Percentiles rank a stretch among this genome's conserved stretches.
These are phyloP conservation scores for Piper longum DNA, from an alignment of 164 flowering plant species.

Conservation along the genomic window DNA sequence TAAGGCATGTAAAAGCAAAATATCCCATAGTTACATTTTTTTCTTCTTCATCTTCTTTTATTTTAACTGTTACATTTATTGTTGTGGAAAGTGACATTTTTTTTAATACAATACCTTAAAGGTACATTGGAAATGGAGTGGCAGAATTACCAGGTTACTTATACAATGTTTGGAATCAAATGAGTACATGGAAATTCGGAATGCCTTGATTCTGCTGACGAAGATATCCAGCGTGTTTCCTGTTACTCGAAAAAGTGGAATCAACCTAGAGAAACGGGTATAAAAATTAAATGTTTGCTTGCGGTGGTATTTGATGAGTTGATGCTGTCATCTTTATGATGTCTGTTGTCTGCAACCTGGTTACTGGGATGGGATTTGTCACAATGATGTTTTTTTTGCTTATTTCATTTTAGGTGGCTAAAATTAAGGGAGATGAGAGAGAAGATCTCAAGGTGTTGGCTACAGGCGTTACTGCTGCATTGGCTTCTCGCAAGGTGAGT, in stretches of 20 bases:
- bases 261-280: slow-evolving; percentile 96
- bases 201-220: slow-evolving; percentile 82
- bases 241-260: slow-evolving; percentile 87
- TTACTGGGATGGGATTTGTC: not conserved
- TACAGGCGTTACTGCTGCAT: slow-evolving; percentile 94
- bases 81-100: no score
- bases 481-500: slow-evolving; percentile 82
- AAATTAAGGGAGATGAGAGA: slow-evolving; percentile 89
- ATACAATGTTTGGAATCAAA: slow-evolving; percentile 91
- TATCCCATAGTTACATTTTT: no score
- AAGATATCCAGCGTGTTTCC: slow-evolving; percentile 92
- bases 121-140: slow-evolving; percentile 99
- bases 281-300: slow-evolving; percentile 1
- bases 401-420: slow-evolving; percentile 49
- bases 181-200: slow-evolving; percentile 96
- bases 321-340: not conserved
- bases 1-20: no score
- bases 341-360: no score
- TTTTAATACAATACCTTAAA: slow-evolving; percentile 7
- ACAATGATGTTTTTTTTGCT: not conserved
- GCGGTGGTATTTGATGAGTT: not conserved
- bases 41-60: no score
- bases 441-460: slow-evolving; percentile 99
- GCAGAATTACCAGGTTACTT: slow-evolving; percentile 68
- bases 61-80: no score